These are phyloP conservation scores for Leucocoprinus birnbaumii DNA, from an alignment of 768 basidiomycete species.

Conservation along the genomic window DNA sequence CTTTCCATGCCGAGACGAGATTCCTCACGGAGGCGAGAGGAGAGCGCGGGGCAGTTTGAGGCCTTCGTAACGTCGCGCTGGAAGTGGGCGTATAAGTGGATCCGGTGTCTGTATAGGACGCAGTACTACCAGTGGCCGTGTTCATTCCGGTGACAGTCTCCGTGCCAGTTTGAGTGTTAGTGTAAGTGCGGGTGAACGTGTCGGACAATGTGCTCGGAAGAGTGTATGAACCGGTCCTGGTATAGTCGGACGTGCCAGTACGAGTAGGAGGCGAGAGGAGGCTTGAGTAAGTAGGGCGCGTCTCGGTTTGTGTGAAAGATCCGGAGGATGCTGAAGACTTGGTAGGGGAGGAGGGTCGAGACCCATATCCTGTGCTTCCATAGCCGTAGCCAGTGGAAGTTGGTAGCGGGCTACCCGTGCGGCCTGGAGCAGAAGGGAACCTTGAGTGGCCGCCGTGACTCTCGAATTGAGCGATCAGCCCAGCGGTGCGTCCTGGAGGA, in stretches of 20 bases:
- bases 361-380: conserved; percentile 31
- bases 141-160: conserved; percentile 31
- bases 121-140: conserved; percentile 28
- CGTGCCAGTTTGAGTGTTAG: conserved; percentile 40
- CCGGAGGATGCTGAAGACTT: conserved; percentile 35
- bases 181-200: conserved; percentile 27
- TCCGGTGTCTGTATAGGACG: conserved; percentile 30
- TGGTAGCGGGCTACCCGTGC: conserved; percentile 35
- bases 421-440: conserved; percentile 47
- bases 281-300: conserved; percentile 18
- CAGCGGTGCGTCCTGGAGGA: conserved; percentile 59
- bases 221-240: conserved; percentile 17
- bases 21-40: conserved; percentile 75
- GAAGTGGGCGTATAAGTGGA: conserved; percentile 42
- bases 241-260: conserved; percentile 12
- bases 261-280: conserved; percentile 17
- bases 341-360: conserved; percentile 44
- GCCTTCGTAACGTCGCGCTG: conserved; percentile 53
- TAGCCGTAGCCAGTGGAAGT: conserved; percentile 32
- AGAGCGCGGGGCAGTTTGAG: conserved; percentile 65
- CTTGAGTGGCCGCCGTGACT: conserved; percentile 49
- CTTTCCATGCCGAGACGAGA: conserved; percentile 79
- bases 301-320: conserved; percentile 15
- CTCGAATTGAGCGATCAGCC: conserved; percentile 75
- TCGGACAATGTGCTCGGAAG: conserved; percentile 21